A percentile compares a stretch with the other conserved stretches of the same genome.
These are phyloP conservation scores for Fusarium sp. DNA, from an alignment of 2,329 filamentous ascomycete genomes.

Conservation along the genomic window DNA sequence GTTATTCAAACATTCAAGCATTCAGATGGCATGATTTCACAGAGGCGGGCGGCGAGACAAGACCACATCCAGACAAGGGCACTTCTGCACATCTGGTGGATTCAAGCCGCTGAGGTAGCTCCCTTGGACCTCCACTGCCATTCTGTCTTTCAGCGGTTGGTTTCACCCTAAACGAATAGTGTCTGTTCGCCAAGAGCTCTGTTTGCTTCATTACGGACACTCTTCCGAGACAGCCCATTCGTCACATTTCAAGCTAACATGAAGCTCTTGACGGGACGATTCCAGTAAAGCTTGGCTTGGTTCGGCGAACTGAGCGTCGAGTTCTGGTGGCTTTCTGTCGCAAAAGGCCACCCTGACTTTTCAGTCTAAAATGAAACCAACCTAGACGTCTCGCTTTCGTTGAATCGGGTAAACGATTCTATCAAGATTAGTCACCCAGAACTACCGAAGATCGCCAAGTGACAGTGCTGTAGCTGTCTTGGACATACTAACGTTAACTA, in stretches of 20 bases:
- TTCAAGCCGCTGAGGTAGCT: conserved; percentile 31
- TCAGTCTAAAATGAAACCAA: background rate
- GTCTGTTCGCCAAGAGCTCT: conserved; percentile 6
- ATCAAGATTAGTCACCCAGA: conserved; percentile 7
- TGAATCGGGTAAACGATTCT: background rate
- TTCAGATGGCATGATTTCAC: background rate
- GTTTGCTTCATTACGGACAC: background rate
- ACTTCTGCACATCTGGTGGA: background rate
- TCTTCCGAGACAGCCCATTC: background rate
- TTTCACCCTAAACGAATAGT: conserved; percentile 17
- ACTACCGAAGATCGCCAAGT: conserved; percentile 1
- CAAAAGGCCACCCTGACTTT: background rate
- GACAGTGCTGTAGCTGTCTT: background rate
- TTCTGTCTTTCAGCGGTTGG: conserved; percentile 18
- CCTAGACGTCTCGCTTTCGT: conserved; percentile 2
- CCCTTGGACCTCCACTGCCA: conserved; percentile 2
- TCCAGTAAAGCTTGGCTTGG: background rate
- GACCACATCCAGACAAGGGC: background rate
- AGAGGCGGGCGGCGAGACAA: background rate
- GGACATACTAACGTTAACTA: background rate
- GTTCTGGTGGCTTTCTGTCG: background rate
- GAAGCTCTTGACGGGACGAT: background rate
- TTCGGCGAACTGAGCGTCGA: background rate
- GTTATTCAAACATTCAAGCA: background rate
- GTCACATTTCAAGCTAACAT: background rate